Conservation (phyloP, 2,329 filamentous ascomycete genomes). For the Arthrobotrys conoides region DNA sequence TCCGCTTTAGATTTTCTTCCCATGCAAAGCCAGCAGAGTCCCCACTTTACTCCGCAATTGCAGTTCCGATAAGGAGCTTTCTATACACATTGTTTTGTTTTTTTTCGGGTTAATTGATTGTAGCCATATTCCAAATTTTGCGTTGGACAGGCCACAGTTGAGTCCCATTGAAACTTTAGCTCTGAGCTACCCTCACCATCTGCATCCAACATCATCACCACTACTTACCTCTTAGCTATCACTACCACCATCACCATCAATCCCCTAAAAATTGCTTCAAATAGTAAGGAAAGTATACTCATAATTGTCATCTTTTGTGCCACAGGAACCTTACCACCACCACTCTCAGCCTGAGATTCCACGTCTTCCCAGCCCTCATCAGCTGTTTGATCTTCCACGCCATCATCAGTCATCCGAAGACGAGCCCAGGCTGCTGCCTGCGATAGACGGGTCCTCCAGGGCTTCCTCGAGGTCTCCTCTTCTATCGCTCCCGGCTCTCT, state of each 20-base stretch:
- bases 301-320: conserved; percentile 24
- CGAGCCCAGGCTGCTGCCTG: conserved; percentile 59
- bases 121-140: conserved; percentile 43
- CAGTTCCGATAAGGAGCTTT: conserved; percentile 28
- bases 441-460: conserved; percentile 62
- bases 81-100: conserved; percentile 1
- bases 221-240: neutral
- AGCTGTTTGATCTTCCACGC: conserved; percentile 56
- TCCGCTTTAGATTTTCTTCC: conserved; percentile 24
- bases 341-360: conserved; percentile 60
- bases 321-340: conserved; percentile 61
- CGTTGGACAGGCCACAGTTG: conserved; percentile 19
- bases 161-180: no score
- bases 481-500: conserved; percentile 62
- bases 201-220: neutral
- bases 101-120: conserved; percentile 25
- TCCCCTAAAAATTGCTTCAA: neutral
- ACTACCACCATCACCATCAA: neutral
- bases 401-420: conserved; percentile 47
- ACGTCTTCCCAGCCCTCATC: conserved; percentile 53
- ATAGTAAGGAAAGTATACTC: conserved; percentile 14
- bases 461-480: conserved; percentile 63
- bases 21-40: conserved; percentile 28
- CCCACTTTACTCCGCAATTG: conserved; percentile 27
- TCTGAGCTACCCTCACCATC: neutral